Base-by-base conservation (phyloP, 1,284 basidiomycete genomes). In the Serendipita sp. region DNA sequence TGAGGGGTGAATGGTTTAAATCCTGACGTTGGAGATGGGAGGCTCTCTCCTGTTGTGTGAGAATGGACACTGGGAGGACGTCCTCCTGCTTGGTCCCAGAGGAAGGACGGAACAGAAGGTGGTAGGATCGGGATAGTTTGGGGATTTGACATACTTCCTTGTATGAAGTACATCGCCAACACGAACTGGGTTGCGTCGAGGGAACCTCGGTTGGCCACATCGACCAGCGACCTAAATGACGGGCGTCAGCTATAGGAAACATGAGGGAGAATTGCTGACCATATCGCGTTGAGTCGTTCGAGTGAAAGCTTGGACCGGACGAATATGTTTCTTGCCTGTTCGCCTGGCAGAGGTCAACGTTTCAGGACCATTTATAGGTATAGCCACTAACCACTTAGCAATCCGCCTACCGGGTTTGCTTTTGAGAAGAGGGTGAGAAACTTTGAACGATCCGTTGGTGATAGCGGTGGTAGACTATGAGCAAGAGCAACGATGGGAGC, bases 81-180 rank as follows among this genome's bases (percentile, higher is more conserved):
- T 70, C 81, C 79, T 17, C 78, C 77, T 2, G 90, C 91, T 70
- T 87, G 86, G 68, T 97, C 93, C 71, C 97, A 96, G n/a, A 95
- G 72, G 60, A 85, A 88, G 0, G 90, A 85, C n/a, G 95, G 93
- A 13, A 99, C 79, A 0, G 80, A 76, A 1, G 82, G 72, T 8
- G 96, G 96, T 53, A 99, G 80, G 60, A 78, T 79, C 49, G 85
- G 76, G 64, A 93, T 58, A 22, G 53, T 58, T 32, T 4, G 76
- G 62, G 87, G 80, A 62, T 85, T 84, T 60, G 87, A 84, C 94
- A 99, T 98, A 60, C 82, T 79, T 47, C 83, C 86, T 74, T 97
- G 94, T 68, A 98, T 95, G 70, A 94, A 82, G 72, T 89, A 91
- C 96, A 99, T 97, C 61, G 91, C 96, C 70, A 99, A 85, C 67